phyloP scores from a whole-genome alignment of 257 asterid species.

The Nicotiana benthamiana region DNA sequence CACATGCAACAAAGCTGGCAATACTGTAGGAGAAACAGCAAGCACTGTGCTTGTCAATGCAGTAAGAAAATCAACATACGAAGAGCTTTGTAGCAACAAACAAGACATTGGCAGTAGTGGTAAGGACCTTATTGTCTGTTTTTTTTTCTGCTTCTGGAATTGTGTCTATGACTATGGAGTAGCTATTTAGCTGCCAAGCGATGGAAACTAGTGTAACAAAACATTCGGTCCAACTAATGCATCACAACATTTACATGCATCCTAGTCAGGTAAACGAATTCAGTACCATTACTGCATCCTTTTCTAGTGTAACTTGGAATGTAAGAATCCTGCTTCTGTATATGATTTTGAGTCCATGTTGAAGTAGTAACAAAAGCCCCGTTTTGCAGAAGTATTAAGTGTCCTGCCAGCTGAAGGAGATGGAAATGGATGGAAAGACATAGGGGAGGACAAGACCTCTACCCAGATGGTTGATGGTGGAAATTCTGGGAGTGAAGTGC shows the following conservation, averaged over 20 bases:
- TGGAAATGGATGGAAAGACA: neutral
- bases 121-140: neutral
- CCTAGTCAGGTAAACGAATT: neutral
- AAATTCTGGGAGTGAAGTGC: neutral
- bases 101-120: slow-evolving; percentile 3
- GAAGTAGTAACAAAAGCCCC: neutral
- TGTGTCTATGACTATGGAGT: neutral
- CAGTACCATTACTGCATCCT: neutral
- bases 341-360: too few species aligned
- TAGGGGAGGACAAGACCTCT: neutral
- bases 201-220: neutral
- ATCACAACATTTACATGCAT: neutral
- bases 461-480: neutral
- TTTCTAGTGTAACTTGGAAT: too few species aligned
- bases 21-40: neutral
- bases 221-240: neutral
- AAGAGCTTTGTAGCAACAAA: neutral
- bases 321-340: too few species aligned
- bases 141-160: neutral
- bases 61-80: neutral
- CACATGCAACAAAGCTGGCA: neutral
- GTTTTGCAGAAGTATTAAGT: neutral
- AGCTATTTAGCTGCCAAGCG: neutral
- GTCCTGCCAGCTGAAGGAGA: neutral
- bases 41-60: neutral